Evolutionary conservation across 2,329 filamentous ascomycete species (phyloP).

Genomic region (Penicillium sp.): DNA sequence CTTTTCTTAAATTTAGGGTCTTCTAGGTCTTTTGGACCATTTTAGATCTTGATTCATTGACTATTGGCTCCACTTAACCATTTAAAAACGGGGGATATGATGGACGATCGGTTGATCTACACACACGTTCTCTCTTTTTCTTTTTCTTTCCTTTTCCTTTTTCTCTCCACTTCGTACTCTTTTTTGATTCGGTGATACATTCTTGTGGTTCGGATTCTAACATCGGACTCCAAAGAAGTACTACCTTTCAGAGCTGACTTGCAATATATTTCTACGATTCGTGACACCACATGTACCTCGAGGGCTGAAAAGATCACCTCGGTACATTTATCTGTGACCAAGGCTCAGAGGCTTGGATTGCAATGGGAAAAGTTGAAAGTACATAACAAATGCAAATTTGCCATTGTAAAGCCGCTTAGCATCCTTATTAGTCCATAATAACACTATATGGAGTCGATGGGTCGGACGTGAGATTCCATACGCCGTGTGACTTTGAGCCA

Average conservation of each 20-base stretch:
- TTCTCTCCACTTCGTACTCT: neutral
- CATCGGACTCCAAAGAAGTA: slow-evolving; percentile 1
- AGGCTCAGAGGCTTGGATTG: neutral
- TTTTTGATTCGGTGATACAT: slow-evolving; percentile 1
- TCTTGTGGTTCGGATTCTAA: slow-evolving; percentile 14
- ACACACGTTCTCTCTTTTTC: neutral
- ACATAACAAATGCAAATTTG: neutral
- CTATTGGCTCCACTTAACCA: slow-evolving; percentile 1
- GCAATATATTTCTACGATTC: neutral
- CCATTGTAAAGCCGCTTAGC: neutral
- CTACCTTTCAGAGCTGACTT: neutral
- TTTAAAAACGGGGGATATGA: neutral
- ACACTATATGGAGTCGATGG: too few species aligned
- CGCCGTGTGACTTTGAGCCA: slow-evolving; percentile 16
- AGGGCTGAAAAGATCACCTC: slow-evolving; percentile 1
- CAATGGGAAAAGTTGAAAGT: neutral
- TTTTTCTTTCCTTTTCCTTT: neutral
- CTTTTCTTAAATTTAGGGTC: neutral
- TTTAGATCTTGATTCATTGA: neutral
- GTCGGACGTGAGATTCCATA: neutral
- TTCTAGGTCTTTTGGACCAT: neutral
- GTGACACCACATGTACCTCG: slow-evolving; percentile 10
- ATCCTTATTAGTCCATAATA: neutral
- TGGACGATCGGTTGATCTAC: slow-evolving; percentile 8
- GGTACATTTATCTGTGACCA: neutral